Base-by-base conservation (phyloP, 192 early-diverging fungal genomes). In the Linnemannia elongata region DNA sequence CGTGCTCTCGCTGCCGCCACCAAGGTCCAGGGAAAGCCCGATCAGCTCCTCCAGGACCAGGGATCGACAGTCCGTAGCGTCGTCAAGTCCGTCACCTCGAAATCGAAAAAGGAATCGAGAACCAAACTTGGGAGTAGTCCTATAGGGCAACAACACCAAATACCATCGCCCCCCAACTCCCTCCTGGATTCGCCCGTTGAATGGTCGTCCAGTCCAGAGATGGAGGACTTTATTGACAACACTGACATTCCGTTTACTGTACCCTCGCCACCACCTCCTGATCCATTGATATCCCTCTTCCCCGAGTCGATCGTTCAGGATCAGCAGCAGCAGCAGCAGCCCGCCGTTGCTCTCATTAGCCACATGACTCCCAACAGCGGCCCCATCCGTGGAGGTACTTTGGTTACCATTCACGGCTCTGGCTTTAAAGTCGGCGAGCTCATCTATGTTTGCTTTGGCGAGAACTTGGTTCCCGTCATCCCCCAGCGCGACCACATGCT, bases 401-500 rank as follows among this genome's bases (percentile, higher is more conserved):
- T 87, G 38, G 85, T 87, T 36, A 87, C 85, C 54, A 77, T 87
- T 35, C 85, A 87, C 30, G 85, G 85, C 24, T 49, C 76, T 35
- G 85, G 79, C 71, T 87, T 87, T 57, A 69, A 75, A 24, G 73
- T 87, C 22, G 85, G 85, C 6, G 79, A 87, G 68, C 76, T 87
- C 60, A 80, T 87, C 69, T 87, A 78, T 6, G 79, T 87, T 30
- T 87, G 85, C 76, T 87, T 87, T 78, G 85, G 85, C 30, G 79
- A 87, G 71, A 77, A 76, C 72, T 54, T 87, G 39, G 79, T 81
- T 22, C 85, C 85, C n/a, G 68, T 87, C 45, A 69, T 87, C 63
- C 69, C 85, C 60, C 85, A 87, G 72, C 85, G 85, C 15, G 85
- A 87, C 72, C 85, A 87, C 72, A 87, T 87, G 85, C 79, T 87